Base-by-base conservation (phyloP, 208 protist species). In the Leishmania braziliensis region DNA sequence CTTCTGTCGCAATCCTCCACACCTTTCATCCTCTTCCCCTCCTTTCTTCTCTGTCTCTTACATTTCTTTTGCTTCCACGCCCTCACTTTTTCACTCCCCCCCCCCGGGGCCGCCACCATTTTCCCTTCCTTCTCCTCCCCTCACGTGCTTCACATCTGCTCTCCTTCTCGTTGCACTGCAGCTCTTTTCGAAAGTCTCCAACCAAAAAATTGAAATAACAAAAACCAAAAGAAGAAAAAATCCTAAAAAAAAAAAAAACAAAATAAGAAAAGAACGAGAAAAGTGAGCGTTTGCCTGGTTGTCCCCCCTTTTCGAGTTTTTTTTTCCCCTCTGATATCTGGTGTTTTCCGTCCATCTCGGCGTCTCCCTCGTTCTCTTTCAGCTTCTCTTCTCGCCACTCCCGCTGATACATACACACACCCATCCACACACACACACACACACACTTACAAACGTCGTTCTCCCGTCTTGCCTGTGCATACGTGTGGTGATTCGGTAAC, bases 171-270 rank as follows among this genome's bases (percentile, higher is more conserved):
- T 16, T 33, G 3, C 69, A 33, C 46, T 29, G n/a, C 76, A 84
- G 85, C 82, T 88, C 77, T 86, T 84, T 83, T 88, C 84, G 65
- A 33, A 65, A 46, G 80, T 77, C 51, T 68, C 79, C 72, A 14
- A 50, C 23, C n/a, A 69, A 84, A 89, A 85, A 88, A 80, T 72
- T 79, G 65, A 88, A 84, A 84, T 84, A 90, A 84, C 77, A 88
- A 88, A 88, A 88, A 80, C 8, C 63, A 85, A 88, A 85, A 88
- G 79, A 82, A 87, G 75, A 86, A 81, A 80, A 85, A 84, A 82
- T 75, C 70, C 20, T 68, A 85, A 53, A 82, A 80, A 71, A 84
- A 78, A 80, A n/a, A n/a, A n/a, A 85, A 82, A 86, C 43, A 74
- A 83, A 78, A 82, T 75, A 81, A 75, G 70, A 69, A 81, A 84